Evolutionary conservation across 306 rosid species (phyloP).

Genomic region (Inga laurina): DNA sequence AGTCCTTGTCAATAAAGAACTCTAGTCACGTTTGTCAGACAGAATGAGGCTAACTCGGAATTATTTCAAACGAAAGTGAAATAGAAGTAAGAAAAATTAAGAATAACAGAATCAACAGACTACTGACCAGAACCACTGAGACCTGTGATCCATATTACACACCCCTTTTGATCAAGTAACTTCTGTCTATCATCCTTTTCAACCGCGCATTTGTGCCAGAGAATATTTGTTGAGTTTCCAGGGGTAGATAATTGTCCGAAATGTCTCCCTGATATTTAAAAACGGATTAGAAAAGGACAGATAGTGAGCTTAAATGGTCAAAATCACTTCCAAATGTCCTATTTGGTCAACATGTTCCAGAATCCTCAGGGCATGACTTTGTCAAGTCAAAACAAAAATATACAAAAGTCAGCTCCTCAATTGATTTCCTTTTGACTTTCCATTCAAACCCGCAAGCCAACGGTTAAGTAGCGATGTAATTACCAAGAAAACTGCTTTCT

Average conservation of each 20-base stretch:
- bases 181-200: constrained; percentile 55
- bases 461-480: background rate
- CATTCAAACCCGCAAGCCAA: background rate
- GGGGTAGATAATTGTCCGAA: constrained; percentile 42
- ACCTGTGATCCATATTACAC: constrained; percentile 80
- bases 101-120: constrained; percentile 41
- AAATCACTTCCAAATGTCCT: background rate
- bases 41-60: background rate
- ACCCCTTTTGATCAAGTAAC: constrained; percentile 68
- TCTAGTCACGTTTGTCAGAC: background rate
- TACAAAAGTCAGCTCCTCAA: background rate
- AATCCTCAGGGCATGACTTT: background rate
- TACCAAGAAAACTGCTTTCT: background rate
- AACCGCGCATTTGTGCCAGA: constrained; percentile 68
- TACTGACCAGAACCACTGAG: constrained; percentile 81
- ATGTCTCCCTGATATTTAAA: constrained; percentile 46
- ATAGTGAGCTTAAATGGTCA: background rate
- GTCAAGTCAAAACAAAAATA: background rate
- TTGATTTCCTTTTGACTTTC: background rate
- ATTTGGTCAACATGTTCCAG: background rate
- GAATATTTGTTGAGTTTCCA: constrained; percentile 68
- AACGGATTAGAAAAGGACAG: constrained; percentile 20
- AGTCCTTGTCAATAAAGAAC: background rate
- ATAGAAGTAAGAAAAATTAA: constrained; percentile 3
- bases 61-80: background rate